Base-by-base conservation (phyloP, 768 basidiomycete species). In the Glaciozyma antarctica region DNA sequence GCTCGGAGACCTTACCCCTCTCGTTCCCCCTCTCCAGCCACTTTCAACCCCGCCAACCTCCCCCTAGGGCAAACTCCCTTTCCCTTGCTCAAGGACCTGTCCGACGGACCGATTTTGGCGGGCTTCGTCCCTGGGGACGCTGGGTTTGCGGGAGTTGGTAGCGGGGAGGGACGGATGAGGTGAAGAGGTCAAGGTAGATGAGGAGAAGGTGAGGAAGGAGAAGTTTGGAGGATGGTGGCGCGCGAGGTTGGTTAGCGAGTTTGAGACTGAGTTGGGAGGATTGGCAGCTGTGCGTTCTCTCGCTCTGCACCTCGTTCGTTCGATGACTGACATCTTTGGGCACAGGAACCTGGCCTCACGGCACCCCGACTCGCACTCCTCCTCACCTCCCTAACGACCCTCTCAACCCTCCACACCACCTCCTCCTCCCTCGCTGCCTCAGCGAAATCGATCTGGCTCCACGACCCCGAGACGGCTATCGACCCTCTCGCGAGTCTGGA, bases 181-280 rank as follows among this genome's bases (percentile, higher is more conserved):
- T 53, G 55, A 52, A 21, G 12, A 16, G 32, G 51, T n/a, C 10
- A 32, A 45, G 44, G 24, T 38, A 45, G 47, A n/a, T 32, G 44
- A 48, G 44, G 57, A 60, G 53, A 58, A 44, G 28, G 61, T 24
- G n/a, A 24, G 62, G 24, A 62, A 66, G 49, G 51, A 60, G 28
- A 49, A 55, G 49, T 70, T 70, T 34, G 69, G 69, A 26, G 69
- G 64, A 32, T 70, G 69, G 69, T 70, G 69, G 69, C 58, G 69
- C 53, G 65, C 60, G 9, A 13, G 69, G 51, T 38, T 70, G 51
- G 65, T 66, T 0, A 59, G 63, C 52, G 69, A 70, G 57, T 70
- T 70, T 56, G 69, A 70, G 41, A 62, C 60, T 2, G 69, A 70
- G 30, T 15, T 70, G 55, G 69, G 65, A 28, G 60, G 62, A 2